These are phyloP conservation scores for Gypsophila paniculata DNA, from an alignment of 179 eudicot genomes.

Conservation along the genomic window DNA sequence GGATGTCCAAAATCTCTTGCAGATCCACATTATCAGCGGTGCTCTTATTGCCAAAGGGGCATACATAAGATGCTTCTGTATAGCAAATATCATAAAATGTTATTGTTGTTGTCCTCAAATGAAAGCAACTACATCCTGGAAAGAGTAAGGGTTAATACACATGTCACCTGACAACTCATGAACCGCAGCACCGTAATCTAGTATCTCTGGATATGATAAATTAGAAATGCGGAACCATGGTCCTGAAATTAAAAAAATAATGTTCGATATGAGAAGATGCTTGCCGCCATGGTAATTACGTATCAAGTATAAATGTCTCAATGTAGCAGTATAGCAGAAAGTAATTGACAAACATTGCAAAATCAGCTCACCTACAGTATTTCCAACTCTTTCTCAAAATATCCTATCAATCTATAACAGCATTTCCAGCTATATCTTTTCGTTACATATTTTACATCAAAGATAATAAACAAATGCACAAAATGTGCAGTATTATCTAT, in stretches of 20 bases:
- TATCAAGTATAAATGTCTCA: background rate
- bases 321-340: background rate
- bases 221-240: conserved; percentile 85
- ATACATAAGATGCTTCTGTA: conserved; percentile 64
- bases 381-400: conserved; percentile 9
- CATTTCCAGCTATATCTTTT: background rate
- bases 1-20: conserved; percentile 53
- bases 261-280: background rate
- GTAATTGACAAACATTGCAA: background rate
- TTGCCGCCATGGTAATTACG: background rate
- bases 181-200: conserved; percentile 52
- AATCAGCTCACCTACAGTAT: background rate
- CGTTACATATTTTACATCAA: background rate
- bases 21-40: conserved; percentile 47
- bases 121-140: conserved; percentile 1
- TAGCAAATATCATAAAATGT: conserved; percentile 17
- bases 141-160: background rate
- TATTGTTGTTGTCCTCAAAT: conserved; percentile 17
- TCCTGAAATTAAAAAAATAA: conserved; percentile 42
- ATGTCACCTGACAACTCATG: conserved; percentile 54
- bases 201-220: conserved; percentile 65
- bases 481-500: background rate
- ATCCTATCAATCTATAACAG: background rate
- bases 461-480: background rate
- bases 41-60: conserved; percentile 31